Evolutionary conservation across 2,329 filamentous ascomycete species (phyloP).

Genomic region (Tolypocladium guangdongense): DNA sequence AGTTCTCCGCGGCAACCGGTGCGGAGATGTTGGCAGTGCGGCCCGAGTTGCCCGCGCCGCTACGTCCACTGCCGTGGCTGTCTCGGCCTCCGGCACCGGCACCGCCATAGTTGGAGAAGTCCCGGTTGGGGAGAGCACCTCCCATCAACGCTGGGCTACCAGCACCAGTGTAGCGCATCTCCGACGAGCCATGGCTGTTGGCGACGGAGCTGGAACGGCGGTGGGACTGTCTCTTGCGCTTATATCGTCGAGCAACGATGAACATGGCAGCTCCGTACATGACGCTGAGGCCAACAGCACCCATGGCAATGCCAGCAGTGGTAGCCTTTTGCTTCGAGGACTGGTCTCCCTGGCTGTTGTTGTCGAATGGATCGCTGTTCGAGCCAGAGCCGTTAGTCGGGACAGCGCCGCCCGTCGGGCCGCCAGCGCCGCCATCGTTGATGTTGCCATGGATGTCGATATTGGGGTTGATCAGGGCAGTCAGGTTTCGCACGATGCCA

Average conservation of each 20-base stretch:
- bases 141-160: constrained; percentile 58
- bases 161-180: constrained; percentile 38
- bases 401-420: constrained; percentile 12
- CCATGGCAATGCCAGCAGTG: constrained; percentile 61
- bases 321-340: constrained; percentile 51
- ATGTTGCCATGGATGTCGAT: constrained; percentile 36
- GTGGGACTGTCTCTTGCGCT: constrained; percentile 71
- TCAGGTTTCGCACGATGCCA: constrained; percentile 58
- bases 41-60: constrained; percentile 40
- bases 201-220: constrained; percentile 65
- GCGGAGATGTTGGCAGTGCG: constrained; percentile 66
- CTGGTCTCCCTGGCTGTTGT: constrained; percentile 33
- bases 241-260: constrained; percentile 80
- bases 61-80: constrained; percentile 56
- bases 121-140: constrained; percentile 49
- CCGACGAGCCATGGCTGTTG: constrained; percentile 32
- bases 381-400: constrained; percentile 11
- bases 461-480: constrained; percentile 71
- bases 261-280: constrained; percentile 95
- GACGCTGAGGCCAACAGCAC: constrained; percentile 65
- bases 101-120: constrained; percentile 44
- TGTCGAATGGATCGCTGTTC: constrained; percentile 30
- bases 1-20: constrained; percentile 88
- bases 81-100: constrained; percentile 32
- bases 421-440: constrained; percentile 27